A percentile compares a stretch with the other conserved stretches of the same genome.
Conservation (phyloP, 2,329 filamentous ascomycete species). For the Zelopaecilomyces penicillatus region DNA sequence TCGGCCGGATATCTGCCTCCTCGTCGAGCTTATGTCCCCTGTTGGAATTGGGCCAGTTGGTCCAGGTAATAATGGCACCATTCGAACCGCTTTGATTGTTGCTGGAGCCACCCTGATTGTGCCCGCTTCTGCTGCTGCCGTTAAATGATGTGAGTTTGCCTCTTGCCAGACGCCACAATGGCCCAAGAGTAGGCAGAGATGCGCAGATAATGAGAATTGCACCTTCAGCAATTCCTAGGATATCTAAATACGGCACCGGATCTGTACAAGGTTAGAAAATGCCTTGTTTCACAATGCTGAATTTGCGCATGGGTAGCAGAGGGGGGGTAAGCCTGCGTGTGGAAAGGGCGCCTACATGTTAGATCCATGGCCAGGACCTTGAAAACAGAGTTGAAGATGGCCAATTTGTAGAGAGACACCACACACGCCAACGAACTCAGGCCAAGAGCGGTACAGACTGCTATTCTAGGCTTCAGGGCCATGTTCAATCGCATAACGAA, state of each 20-base stretch:
- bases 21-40: constrained; percentile 12
- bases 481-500: constrained; percentile 20
- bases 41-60: neutral
- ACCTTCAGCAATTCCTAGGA: constrained; percentile 17
- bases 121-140: constrained; percentile 4
- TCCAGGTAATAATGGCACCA: constrained; percentile 9
- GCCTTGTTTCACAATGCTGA: too few species aligned
- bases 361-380: constrained; percentile 13
- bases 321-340: neutral
- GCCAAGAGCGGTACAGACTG: constrained; percentile 16
- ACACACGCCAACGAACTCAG: constrained; percentile 16
- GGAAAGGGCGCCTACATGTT: constrained; percentile 13
- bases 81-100: constrained; percentile 1
- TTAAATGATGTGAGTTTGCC: constrained; percentile 11
- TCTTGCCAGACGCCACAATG: constrained; percentile 13
- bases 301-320: neutral
- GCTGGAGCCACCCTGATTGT: constrained; percentile 1
- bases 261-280: constrained; percentile 4
- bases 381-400: constrained; percentile 16
- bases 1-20: constrained; percentile 11
- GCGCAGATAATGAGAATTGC: constrained; percentile 18
- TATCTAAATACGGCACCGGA: constrained; percentile 16
- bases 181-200: constrained; percentile 16
- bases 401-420: constrained; percentile 18
- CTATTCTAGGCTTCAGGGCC: constrained; percentile 15